Base-by-base conservation (phyloP, 176 grass and related monocot genomes). In the Miscanthus lutarioriparius region DNA sequence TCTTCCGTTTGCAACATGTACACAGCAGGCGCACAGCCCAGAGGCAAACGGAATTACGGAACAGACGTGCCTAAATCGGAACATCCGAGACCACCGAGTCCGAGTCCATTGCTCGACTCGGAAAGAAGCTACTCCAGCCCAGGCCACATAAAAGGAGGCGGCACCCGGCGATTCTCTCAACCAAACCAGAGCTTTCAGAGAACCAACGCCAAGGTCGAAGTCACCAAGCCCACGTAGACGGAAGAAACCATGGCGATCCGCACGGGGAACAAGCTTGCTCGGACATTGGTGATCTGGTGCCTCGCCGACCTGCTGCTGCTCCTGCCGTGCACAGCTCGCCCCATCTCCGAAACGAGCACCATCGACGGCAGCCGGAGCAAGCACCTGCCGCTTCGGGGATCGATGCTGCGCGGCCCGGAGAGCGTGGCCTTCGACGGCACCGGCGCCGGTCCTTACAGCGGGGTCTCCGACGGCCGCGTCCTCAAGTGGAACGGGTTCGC, bases 401-500 rank as follows among this genome's bases (percentile, higher is more conserved):
- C 45, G 23, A 2, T 47, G 45, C 47, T 75, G 47, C 43, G 45
- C 47, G 86, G 86, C 3, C 86, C 86, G 22, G 86, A 88, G 72
- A 83, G 86, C 70, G 68, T 88, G 36, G 86, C 79, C 4, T 88
- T 88, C 86, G 86, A 88, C 28, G 79, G 59, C 3, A 15, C 10
- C 7, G 86, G 80, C 11, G 70, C 62, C 41, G 86, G 86, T 7
- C 86, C 86, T 6, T 88, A 88, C 63, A 88, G 72, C 80, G 80
- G 80, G 48, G 86, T 88, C 48, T 81, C 80, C 28, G 81, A 88
- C 28, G 85, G 85, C 15, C 69, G 85, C 26, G 72, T 87, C 20
- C 61, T 76, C 8, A 74, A 43, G 7, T 91, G 92, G 92, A 47
- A 47, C 44, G 44, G 44, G 3, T 47, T 47, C 44, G 44, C 12